Evolutionary conservation across 2,329 filamentous ascomycete species (phyloP).

Genomic region (Hypoxylon sp.): DNA sequence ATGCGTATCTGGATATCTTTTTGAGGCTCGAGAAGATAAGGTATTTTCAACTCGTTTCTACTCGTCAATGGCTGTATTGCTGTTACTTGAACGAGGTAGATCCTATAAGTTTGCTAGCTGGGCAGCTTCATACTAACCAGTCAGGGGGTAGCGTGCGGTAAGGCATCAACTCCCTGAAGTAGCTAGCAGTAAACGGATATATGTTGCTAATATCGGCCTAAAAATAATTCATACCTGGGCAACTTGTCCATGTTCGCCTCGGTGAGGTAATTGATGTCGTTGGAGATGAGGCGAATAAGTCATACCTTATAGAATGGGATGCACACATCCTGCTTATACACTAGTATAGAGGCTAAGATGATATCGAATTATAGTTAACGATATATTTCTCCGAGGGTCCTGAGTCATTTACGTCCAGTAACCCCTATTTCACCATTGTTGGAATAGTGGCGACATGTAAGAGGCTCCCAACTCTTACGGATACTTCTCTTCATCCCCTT

Average conservation of each 20-base stretch:
- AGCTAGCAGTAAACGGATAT: slow-evolving; percentile 8
- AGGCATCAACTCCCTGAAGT: slow-evolving; percentile 18
- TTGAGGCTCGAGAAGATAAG: slow-evolving; percentile 37
- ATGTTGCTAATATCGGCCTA: slow-evolving; percentile 13
- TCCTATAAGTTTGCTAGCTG: slow-evolving; percentile 13
- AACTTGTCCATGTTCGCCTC: slow-evolving; percentile 6
- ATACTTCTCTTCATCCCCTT: neutral
- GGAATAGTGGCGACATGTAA: neutral
- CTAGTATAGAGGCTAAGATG: slow-evolving; percentile 4
- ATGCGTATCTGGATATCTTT: slow-evolving; percentile 40
- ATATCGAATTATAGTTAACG: neutral
- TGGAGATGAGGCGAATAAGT: slow-evolving; percentile 8
- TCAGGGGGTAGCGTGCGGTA: slow-evolving; percentile 21
- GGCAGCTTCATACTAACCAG: neutral
- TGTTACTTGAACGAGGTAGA: slow-evolving; percentile 19
- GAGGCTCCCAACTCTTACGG: neutral
- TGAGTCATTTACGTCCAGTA: neutral
- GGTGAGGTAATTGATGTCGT: slow-evolving; percentile 23
- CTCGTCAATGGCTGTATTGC: slow-evolving; percentile 12
- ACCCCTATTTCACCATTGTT: slow-evolving; percentile 22
- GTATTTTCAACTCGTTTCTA: slow-evolving; percentile 13
- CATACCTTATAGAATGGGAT: neutral
- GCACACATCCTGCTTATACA: neutral
- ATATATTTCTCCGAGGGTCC: neutral
- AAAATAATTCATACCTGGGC: slow-evolving; percentile 7